phyloP scores from a whole-genome alignment of 139 green algal genomes.

The Cymbomonas tetramitiformis region DNA sequence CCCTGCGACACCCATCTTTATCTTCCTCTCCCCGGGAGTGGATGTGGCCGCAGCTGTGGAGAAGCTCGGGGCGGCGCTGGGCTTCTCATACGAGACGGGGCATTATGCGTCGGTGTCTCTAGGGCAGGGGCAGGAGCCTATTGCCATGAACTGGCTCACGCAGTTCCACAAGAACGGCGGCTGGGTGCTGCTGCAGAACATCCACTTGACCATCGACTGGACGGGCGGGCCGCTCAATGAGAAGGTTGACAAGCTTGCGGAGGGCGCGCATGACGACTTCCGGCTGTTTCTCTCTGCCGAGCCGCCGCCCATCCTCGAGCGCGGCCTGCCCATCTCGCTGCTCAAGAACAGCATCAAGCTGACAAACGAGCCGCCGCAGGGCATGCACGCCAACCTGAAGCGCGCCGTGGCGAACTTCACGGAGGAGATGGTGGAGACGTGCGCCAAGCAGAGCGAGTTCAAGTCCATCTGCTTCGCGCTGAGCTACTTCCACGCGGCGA shows the following conservation, averaged over 20 bases:
- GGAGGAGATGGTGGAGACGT: no score
- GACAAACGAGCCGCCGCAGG: no score
- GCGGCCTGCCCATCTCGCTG: slow-evolving; percentile 60
- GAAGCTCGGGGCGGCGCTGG: slow-evolving; percentile 51
- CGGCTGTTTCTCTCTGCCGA: slow-evolving; percentile 78
- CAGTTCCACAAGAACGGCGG: slow-evolving; percentile 67
- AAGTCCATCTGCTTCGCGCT: slow-evolving; percentile 72
- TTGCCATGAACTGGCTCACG: slow-evolving; percentile 62
- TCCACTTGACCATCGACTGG: slow-evolving; percentile 19
- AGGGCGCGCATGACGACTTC: slow-evolving; percentile 72
- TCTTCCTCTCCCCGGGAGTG: slow-evolving; percentile 73
- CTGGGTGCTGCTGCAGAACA: slow-evolving; percentile 75
- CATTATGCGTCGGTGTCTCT: slow-evolving; percentile 26
- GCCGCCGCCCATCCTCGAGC: slow-evolving; percentile 64
- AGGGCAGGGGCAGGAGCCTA: slow-evolving; percentile 76
- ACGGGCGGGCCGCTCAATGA: slow-evolving; percentile 13
- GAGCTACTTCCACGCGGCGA: slow-evolving; percentile 73
- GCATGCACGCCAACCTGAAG: slow-evolving; percentile 36
- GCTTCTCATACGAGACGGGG: slow-evolving; percentile 16
- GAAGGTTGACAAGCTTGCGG: no score
- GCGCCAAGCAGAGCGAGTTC: no score
- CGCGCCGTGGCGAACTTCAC: no score
- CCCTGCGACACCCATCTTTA: slow-evolving; percentile 49
- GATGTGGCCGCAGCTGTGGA: slow-evolving; percentile 67
- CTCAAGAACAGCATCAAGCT: slow-evolving; percentile 83